Evolutionary conservation across 768 basidiomycete species (phyloP), one percentile per base, ranked within the genome.

Genomic region (Lactarius psammicola): DNA sequence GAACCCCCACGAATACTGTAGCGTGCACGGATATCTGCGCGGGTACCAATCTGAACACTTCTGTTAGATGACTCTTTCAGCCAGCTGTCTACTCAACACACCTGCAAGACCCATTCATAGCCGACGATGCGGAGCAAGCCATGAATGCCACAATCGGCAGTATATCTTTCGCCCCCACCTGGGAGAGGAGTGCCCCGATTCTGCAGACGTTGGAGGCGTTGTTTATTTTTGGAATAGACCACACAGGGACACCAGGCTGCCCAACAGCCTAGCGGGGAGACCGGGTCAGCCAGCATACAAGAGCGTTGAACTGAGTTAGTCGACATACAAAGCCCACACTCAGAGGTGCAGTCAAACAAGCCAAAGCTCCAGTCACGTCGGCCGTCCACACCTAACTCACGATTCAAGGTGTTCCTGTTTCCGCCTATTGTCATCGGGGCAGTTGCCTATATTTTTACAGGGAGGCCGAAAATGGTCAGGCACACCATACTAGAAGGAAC

Each of bases 1-100:
- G 72, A 66, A 34, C 75, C 73, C 11, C 84, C 85, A 33, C 76
- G 75, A 70, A 85, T 81, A 56, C 73, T 75, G 72, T 84, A 83
- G 49, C 83, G 79, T 17, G 63, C 30, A 38, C 84, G 80, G 49
- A 80, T 70, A 23, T 72, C 71, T 5, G 74, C 75, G 61, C 84
- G 79, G 64, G 69, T 75, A 30, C 71, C 71, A 13, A 75, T 62
- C 76, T 75, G 57, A 7, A 46, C 3, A 2, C 10, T 17, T 57
- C 5, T 1, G 23, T 26, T 49, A 26, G 15, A 23, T 11, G 11
- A 23, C 46, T 6, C 46, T 4, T 23, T 10, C 15, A 33, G 4
- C 23, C 38, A 30, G 10, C 42, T 10, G 23, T 10, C 57, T 23
- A 53, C 49, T 20, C 68, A 23, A 66, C 65, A 59, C 56, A 81